These are phyloP conservation scores for Ophiostoma novo-ulmi DNA, from an alignment of 2,329 filamentous ascomycete species.

Conservation along the genomic window DNA sequence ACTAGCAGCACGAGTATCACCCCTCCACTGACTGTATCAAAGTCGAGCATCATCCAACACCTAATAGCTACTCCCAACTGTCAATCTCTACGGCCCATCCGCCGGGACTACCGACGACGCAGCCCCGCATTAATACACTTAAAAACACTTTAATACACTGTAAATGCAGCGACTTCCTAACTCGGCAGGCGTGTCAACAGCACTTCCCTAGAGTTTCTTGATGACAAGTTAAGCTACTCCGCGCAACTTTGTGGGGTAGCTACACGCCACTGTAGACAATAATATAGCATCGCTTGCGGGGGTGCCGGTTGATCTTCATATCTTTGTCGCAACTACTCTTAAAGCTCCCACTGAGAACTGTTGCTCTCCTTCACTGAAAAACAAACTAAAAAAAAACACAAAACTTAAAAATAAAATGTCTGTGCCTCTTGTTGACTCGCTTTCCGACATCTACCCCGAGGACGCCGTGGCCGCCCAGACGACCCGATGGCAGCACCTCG, in stretches of 20 bases:
- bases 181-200: background rate
- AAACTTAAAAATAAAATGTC: conserved; percentile 38
- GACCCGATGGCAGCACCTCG: conserved; percentile 68
- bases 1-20: background rate
- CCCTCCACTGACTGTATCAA: background rate
- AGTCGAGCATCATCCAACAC: background rate
- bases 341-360: background rate
- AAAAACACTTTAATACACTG: background rate
- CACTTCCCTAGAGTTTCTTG: background rate
- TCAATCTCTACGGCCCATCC: background rate
- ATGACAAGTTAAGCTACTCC: background rate
- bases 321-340: background rate
- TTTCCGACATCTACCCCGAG: conserved; percentile 77
- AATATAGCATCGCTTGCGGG: background rate
- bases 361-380: background rate
- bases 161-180: background rate
- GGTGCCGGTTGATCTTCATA: background rate
- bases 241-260: conserved; percentile 7
- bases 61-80: background rate
- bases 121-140: background rate
- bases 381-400: background rate
- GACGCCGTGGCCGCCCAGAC: conserved; percentile 64
- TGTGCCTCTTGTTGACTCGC: conserved; percentile 69
- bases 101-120: background rate
- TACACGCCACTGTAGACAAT: background rate